phyloP scores from a whole-genome alignment of 2,329 filamentous ascomycete species.

The Hymenoscyphus albidus region DNA sequence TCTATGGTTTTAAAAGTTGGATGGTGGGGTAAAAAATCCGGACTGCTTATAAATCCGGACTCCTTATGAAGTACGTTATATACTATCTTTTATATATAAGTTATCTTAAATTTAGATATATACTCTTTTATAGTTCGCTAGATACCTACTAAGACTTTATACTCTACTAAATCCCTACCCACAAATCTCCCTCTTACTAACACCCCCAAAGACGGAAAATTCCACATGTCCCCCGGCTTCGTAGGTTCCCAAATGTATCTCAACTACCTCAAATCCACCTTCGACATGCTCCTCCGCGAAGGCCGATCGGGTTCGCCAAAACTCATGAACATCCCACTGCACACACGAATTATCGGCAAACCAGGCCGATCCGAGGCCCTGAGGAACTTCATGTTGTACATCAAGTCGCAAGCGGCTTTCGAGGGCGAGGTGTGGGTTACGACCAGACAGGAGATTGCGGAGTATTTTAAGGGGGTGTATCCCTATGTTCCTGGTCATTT shows the following conservation, averaged over 20 bases:
- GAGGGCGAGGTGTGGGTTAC: conserved; percentile 48
- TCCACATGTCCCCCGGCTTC: conserved; percentile 26
- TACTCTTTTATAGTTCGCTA: no score
- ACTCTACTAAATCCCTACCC: no score
- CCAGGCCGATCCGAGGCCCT: conserved; percentile 49
- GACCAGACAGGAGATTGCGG: conserved; percentile 48
- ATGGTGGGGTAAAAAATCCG: no score
- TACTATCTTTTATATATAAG: no score
- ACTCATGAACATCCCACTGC: conserved; percentile 54
- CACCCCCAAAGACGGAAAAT: conserved; percentile 22
- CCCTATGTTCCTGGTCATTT: conserved; percentile 42
- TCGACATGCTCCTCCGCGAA: conserved; percentile 49
- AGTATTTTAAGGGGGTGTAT: conserved; percentile 45
- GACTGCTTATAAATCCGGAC: no score
- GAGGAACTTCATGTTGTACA: conserved; percentile 50
- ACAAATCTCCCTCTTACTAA: background rate
- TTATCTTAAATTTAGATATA: no score
- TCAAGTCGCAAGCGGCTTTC: conserved; percentile 40
- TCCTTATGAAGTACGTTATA: no score
- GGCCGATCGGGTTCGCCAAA: conserved; percentile 40
- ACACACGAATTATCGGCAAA: conserved; percentile 48
- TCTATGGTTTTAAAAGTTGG: no score
- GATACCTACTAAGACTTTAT: no score
- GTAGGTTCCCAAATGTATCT: conserved; percentile 20
- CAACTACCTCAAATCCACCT: conserved; percentile 46